Evolutionary conservation across 768 basidiomycete genomes (phyloP), one percentile per base, ranked within the genome.

Genomic region (Lepiota venenata): DNA sequence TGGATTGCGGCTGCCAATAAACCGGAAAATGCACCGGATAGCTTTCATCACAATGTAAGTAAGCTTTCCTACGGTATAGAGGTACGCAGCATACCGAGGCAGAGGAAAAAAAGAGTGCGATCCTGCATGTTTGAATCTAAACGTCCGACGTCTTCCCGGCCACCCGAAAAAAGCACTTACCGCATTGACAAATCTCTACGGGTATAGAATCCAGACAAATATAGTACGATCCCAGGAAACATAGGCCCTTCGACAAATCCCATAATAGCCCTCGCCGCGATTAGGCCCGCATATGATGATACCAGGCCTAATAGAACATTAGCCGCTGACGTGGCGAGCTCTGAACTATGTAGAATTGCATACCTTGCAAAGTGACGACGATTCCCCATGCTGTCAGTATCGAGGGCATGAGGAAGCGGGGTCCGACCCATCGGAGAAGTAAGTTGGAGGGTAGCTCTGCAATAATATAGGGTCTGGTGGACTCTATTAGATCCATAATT

Each of bases 11-110:
- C 71, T 1, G 85, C 84, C 1, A 88, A 72, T 6, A 88, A 66
- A 40, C 87, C 86, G 4, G 83, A 84, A 60, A 85, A 84, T 0
- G 81, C 78, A 1, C 82, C 81, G 0, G 84, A 76, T 3, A 82
- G 69, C 71, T 72, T 21, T 36, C 16, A 8, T 36, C 20, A 20
- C 10, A 27, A 7, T 40, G 36, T 45, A 16, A 58, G 50, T 6
- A 10, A 10, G 16, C 15, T 27, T 4, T 29, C 35, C 25, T 38
- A 14, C 4, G 9, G 22, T 18, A 25, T 6, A 14, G 18, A 22
- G 22, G 21, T 25, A 21, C 16, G n/a, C n/a, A 16, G 21, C 61
- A 36, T 50, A 69, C 70, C 4, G 74, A 76, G 1, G 75, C 65
- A 1, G 74, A 65, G 0, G 71, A 69, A 46, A 69, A 74, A 63